A percentile compares a stretch with the other conserved stretches of the same genome.
phyloP scores from a whole-genome alignment of 208 protist genomes.

The Leishmania martiniquensis region DNA sequence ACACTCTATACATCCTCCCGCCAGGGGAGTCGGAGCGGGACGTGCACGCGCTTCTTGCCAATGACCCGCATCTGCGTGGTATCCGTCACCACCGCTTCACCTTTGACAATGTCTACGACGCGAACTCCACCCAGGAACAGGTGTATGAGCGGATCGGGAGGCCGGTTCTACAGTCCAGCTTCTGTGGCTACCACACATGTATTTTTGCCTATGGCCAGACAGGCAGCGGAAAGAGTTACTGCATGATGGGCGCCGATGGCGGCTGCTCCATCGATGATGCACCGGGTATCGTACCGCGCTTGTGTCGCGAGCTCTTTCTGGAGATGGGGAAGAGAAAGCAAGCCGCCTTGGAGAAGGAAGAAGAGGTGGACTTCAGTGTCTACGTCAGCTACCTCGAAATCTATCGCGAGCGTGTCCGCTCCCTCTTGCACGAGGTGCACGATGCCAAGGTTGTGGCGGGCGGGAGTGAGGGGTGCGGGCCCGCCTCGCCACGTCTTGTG shows the following conservation, averaged over 20 bases:
- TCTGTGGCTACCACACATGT: conserved; percentile 89
- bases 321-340: conserved; percentile 34
- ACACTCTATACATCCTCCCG: conserved; percentile 53
- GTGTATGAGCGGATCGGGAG: conserved; percentile 91
- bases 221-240: conserved; percentile 89
- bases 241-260: conserved; percentile 87
- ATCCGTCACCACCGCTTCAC: conserved; percentile 55
- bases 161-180: conserved; percentile 84
- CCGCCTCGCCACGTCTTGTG: not conserved
- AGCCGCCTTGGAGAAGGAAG: conserved; percentile 11
- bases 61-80: conserved; percentile 15
- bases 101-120: conserved; percentile 78
- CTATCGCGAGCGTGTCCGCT: conserved; percentile 88
- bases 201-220: conserved; percentile 95
- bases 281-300: conserved; percentile 85
- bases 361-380: conserved; percentile 65
- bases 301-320: conserved; percentile 77
- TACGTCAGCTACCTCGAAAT: conserved; percentile 93
- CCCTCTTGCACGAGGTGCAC: conserved; percentile 51
- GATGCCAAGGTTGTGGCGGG: conserved; percentile 10
- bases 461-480: not conserved
- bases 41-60: conserved; percentile 10
- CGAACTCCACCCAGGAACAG: conserved; percentile 56
- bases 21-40: conserved; percentile 7
- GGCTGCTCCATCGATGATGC: conserved; percentile 49